Evolutionary conservation across 2,329 filamentous ascomycete genomes (phyloP), one percentile per base, ranked within the genome.

Genomic region (Fusarium falciforme): DNA sequence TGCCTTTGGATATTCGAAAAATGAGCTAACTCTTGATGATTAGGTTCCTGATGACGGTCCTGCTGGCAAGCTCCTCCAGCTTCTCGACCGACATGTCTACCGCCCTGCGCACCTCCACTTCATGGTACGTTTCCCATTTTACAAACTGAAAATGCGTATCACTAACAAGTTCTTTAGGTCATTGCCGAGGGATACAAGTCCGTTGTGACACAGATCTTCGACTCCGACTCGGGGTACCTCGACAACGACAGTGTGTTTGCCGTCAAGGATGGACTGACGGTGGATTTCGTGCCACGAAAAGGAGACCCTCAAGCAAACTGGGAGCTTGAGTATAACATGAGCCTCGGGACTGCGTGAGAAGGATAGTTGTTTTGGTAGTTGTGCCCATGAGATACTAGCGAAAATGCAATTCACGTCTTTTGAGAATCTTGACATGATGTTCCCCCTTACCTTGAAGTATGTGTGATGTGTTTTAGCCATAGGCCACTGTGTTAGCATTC

Each of bases 181-280:
- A 85, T 87, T 31, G 85, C 86, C 14, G 85, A 88, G 2, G 88
- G 88, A 9, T 91, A 92, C 84, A 92, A 90, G 77, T 86, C 91
- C 0, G 87, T 97, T 57, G 93, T 92, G 0, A 88, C 87, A 1
- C 93, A 96, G 81, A 91, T 96, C 64, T 96, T 94, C 79, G 93
- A 94, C 80, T 84, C 86, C 66, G 86, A 89, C 70, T 90, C 91
- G 81, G 86, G 88, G 71, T 91, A 93, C 75, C 84, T 94, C 25
- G 76, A 76, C 7, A 83, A 85, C 49, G 88, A 90, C 72, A 83
- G 84, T 6, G 88, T 89, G 10, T 90, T 88, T 67, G 88, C 88
- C 0, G 87, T 89, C 64, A 89, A 89, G 82, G 82, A 86, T 27
- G 87, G 86, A 29, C 77, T 89, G 40, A 77, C 83, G 5, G 84